These are phyloP conservation scores for Thermothelomyces thermophilus DNA, from an alignment of 2,329 filamentous ascomycete genomes.

Conservation along the genomic window DNA sequence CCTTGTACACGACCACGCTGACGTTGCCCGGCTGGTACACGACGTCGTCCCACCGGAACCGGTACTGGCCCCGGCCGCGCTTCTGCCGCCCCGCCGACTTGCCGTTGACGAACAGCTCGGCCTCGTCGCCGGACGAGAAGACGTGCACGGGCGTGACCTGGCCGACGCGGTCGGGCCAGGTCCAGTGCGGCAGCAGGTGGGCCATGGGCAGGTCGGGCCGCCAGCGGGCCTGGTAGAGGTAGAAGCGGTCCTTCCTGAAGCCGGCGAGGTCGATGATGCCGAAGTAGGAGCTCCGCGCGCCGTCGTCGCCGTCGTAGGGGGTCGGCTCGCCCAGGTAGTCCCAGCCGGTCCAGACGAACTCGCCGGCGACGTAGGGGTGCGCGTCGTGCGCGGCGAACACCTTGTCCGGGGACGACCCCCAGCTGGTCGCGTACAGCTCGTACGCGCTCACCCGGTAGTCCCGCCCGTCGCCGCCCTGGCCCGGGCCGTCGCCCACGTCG, in stretches of 20 bases:
- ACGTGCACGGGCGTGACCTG: slow-evolving; percentile 48
- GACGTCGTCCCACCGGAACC: slow-evolving; percentile 48
- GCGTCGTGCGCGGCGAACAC: slow-evolving; percentile 44
- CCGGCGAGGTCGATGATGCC: slow-evolving; percentile 52
- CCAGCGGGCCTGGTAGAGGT: slow-evolving; percentile 50
- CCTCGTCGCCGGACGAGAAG: slow-evolving; percentile 45
- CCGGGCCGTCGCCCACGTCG: slow-evolving; percentile 29
- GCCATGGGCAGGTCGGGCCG: slow-evolving; percentile 40
- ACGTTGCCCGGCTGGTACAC: slow-evolving; percentile 42
- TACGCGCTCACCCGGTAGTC: slow-evolving; percentile 35
- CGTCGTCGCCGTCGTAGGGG: slow-evolving; percentile 44
- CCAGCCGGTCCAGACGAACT: slow-evolving; percentile 30
- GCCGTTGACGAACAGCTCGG: slow-evolving; percentile 49
- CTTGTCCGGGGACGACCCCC: slow-evolving; percentile 46
- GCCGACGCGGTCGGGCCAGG: slow-evolving; percentile 42
- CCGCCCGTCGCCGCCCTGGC: slow-evolving; percentile 29
- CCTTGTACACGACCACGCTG: slow-evolving; percentile 41
- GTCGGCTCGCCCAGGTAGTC: slow-evolving; percentile 30
- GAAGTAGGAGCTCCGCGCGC: slow-evolving; percentile 45
- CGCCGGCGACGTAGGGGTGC: slow-evolving; percentile 45
- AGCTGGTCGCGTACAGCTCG: slow-evolving; percentile 43
- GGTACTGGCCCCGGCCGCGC: slow-evolving; percentile 34
- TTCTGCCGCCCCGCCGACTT: slow-evolving; percentile 37
- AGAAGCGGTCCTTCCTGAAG: slow-evolving; percentile 51
- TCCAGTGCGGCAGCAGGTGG: slow-evolving; percentile 52